A percentile compares a stretch with the other conserved stretches of the same genome.
Evolutionary conservation across 2,329 filamentous ascomycete genomes (phyloP).

Genomic region (Rutstroemia sp.): DNA sequence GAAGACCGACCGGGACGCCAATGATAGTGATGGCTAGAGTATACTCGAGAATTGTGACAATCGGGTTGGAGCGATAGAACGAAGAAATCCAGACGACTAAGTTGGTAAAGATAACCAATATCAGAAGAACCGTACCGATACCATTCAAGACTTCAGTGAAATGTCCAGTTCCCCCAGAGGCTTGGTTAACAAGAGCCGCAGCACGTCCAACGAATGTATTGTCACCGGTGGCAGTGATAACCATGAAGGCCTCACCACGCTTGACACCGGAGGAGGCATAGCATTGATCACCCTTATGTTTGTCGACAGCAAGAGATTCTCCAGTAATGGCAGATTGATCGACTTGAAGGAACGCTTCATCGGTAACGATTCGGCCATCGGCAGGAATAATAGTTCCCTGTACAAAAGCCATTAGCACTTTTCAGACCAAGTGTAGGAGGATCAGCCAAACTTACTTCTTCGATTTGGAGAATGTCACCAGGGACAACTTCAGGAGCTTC

Average conservation of each 20-base stretch:
- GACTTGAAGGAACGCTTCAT: conserved; percentile 78
- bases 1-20: conserved; percentile 87
- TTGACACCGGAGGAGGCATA: conserved; percentile 86
- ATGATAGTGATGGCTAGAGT: conserved; percentile 86
- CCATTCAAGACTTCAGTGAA: conserved; percentile 88
- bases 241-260: conserved; percentile 78
- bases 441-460: conserved; percentile 47
- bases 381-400: conserved; percentile 82
- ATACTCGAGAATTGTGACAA: conserved; percentile 73
- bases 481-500: conserved; percentile 80
- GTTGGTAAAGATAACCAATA: conserved; percentile 74
- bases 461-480: conserved; percentile 82
- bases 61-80: conserved; percentile 80
- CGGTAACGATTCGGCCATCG: conserved; percentile 78
- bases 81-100: conserved; percentile 78
- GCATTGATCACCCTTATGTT: conserved; percentile 72
- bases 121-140: conserved; percentile 72
- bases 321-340: conserved; percentile 90
- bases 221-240: conserved; percentile 80
- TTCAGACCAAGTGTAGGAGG: neutral
- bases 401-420: conserved; percentile 9
- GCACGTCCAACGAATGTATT: conserved; percentile 86
- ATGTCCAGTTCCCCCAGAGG: conserved; percentile 68
- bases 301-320: conserved; percentile 86
- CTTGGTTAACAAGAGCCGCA: conserved; percentile 75